Evolutionary conservation across 2,329 filamentous ascomycete species (phyloP).

Genomic region (Colletotrichum caudatum): DNA sequence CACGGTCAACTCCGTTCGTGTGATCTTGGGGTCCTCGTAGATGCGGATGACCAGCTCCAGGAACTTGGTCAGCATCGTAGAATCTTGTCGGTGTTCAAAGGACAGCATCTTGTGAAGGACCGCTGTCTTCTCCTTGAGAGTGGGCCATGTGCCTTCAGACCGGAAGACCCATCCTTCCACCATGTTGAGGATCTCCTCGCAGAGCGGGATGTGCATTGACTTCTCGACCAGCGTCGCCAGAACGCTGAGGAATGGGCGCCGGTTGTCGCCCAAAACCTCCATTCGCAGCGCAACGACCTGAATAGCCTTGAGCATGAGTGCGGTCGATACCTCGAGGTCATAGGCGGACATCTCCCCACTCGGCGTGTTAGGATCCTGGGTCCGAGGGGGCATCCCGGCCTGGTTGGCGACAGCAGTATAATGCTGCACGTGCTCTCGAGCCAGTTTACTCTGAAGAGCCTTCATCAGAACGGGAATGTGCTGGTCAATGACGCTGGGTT

Average conservation of each 20-base stretch:
- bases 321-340: slow-evolving; percentile 89
- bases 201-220: slow-evolving; percentile 86
- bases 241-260: slow-evolving; percentile 93
- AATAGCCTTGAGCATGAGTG: slow-evolving; percentile 93
- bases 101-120: slow-evolving; percentile 99
- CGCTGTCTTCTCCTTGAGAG: slow-evolving; percentile 97
- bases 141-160: slow-evolving; percentile 94
- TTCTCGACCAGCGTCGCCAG: slow-evolving; percentile 95
- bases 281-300: slow-evolving; percentile 93
- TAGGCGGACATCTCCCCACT: slow-evolving; percentile 74
- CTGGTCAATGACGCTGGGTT: slow-evolving; percentile 87
- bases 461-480: slow-evolving; percentile 94
- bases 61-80: slow-evolving; percentile 90
- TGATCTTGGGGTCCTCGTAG: slow-evolving; percentile 97
- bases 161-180: slow-evolving; percentile 97
- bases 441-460: slow-evolving; percentile 89
- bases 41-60: slow-evolving; percentile 96
- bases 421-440: slow-evolving; percentile 89
- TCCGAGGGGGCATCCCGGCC: slow-evolving; percentile 50
- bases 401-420: slow-evolving; percentile 70
- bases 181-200: slow-evolving; percentile 92
- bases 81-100: slow-evolving; percentile 87
- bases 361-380: slow-evolving; percentile 67
- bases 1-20: slow-evolving; percentile 93
- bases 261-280: slow-evolving; percentile 89